These are phyloP conservation scores for Hymenoscyphus albidus DNA, from an alignment of 2,329 filamentous ascomycete species.

Conservation along the genomic window DNA sequence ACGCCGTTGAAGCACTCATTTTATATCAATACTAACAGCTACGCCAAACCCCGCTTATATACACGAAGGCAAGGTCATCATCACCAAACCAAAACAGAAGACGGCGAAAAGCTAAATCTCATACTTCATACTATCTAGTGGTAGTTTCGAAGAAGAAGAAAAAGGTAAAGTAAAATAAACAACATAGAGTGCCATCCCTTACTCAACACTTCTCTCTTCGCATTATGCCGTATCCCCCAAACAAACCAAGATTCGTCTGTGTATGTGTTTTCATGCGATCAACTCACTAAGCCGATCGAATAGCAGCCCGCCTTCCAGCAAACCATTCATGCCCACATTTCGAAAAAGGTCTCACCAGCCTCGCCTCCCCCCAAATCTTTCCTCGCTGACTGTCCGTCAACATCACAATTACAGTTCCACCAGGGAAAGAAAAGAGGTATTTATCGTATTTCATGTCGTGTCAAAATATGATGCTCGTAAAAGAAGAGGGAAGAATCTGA, in stretches of 20 bases:
- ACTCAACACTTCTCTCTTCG: neutral
- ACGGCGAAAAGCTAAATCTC: neutral
- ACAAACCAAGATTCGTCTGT: neutral
- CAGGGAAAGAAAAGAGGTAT: neutral
- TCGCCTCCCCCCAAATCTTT: neutral
- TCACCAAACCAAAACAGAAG: too few species aligned
- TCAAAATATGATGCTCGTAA: neutral
- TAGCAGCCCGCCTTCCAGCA: neutral
- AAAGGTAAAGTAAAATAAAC: constrained; percentile 3
- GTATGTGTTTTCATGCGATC: neutral
- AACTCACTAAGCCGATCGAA: neutral
- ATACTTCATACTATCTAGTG: constrained; percentile 3
- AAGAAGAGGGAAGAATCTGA: neutral
- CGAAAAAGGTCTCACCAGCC: neutral
- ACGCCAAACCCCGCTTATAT: too few species aligned
- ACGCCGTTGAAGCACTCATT: too few species aligned
- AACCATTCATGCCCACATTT: neutral
- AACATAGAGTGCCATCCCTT: constrained; percentile 1
- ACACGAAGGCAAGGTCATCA: too few species aligned
- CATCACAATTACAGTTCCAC: neutral
- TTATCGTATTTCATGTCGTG: neutral
- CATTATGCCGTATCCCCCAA: neutral
- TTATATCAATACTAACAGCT: too few species aligned
- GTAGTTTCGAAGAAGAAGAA: neutral
- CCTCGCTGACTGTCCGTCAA: neutral